Base-by-base conservation (phyloP, 2,329 filamentous ascomycete genomes). In the Mycosphaerelloides madeirae region DNA sequence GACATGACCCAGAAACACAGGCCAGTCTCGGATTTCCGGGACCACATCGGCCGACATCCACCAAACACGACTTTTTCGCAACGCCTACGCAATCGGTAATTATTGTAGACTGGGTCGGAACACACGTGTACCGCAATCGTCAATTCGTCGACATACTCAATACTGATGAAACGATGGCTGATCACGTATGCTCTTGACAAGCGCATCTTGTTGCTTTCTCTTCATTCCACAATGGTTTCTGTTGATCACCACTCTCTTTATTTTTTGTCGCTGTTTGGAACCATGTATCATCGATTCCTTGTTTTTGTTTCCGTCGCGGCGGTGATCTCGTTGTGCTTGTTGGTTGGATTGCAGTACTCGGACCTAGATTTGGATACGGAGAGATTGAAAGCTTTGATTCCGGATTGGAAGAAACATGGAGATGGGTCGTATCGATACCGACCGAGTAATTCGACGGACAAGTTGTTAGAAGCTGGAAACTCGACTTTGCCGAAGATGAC, bases 401-500 rank as follows among this genome's bases (percentile, higher is more conserved):
- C 20, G 15, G 18, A 20, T 14, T 29, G 25, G 20, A 39, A 13
- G 9, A 28, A 39, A 15, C 20, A 25, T 25, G 18, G 14, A 15
- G 37, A 39, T 13, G 22, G 22, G 9, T 5, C 5, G 22, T 29
- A 29, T 28, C 14, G 13, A 29, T 29, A 25, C 18, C 8, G 20
- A 12, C 20, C 22, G 16, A 38, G 22, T 19, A 22, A 38, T 13
- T 9, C 3, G n/a, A 28, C 35, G 8, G n/a, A n/a, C n/a, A 38
- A 13, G 8, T 13, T 14, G 15, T 9, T 16, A n/a, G 22, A 29
- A 16, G 7, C n/a, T 13, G 31, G 22, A n/a, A 40, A 40, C 19
- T 31, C 11, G 6, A 40, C 29, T 15, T 28, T 35, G 4, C 49
- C 46, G 6, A 38, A 38, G 8, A 41, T 43, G 16, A 49, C 39